Evolutionary conservation across 208 protist species (phyloP), one percentile per base, ranked within the genome.

Genomic region (Herpetomonas tarakana): DNA sequence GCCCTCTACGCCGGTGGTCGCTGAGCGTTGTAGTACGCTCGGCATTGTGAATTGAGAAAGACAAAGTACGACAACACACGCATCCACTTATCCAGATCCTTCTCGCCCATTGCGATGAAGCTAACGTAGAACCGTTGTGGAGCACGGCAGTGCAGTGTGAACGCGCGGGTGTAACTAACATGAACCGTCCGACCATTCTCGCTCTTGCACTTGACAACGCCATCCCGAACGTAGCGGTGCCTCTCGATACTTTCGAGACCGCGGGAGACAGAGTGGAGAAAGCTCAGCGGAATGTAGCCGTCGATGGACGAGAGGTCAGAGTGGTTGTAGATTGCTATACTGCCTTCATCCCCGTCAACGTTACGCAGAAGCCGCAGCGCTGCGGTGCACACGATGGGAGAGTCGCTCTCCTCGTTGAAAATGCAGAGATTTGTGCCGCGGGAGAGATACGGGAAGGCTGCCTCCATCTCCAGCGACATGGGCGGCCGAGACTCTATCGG

Each of bases 51-150:
- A n/a, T 71, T 74, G 11, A 71, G 58, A n/a, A 65, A 22, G 25
- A 69, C 68, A 60, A 86, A 86, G 58, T 86, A 86, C 39, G 78
- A 65, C 3, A 81, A 49, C 7, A 69, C 71, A 12, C 54, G 30
- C 18, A 52, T 66, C 75, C 78, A 86, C 28, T 60, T 58, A 19
- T 73, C 26, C 12, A 79, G 68, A 29, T 78, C 67, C 19, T 74
- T 52, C 7, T 86, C 66, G 3, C 47, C 72, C 14, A 67, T 61
- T 0, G 74, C 66, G 27, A 86, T 72, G 51, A 86, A 86, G 14
- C 58, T 81, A 0, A 81, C 75, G 39, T 86, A 86, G 29, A 86
- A 81, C 29, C 69, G 51, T 54, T 78, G 69, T 1, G 78, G 74
- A 7, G 73, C 60, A 6, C 58, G 58, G 52, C 75, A 86, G 55